Evolutionary conservation across 768 basidiomycete genomes (phyloP).

Genomic region (Epithele typhae): DNA sequence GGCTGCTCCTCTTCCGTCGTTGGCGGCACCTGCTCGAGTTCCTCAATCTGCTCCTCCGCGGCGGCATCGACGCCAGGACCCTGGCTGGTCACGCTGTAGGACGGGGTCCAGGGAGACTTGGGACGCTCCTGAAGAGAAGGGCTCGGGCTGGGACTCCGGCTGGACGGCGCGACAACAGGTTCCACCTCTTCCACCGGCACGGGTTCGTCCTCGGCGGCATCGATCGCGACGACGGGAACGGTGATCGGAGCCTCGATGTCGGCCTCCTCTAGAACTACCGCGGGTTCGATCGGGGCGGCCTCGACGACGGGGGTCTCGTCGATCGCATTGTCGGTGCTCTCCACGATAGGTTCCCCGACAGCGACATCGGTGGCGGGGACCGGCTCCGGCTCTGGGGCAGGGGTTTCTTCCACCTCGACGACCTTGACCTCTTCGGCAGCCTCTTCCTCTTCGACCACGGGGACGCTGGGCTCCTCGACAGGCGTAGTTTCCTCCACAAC

Average conservation of each 20-base stretch:
- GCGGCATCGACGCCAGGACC: conserved; percentile 27
- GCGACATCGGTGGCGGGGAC: neutral
- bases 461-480: too few relatives aligned
- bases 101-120: conserved; percentile 49
- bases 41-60: conserved; percentile 15
- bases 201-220: conserved; percentile 7
- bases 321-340: neutral
- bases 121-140: conserved; percentile 31
- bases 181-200: conserved; percentile 2
- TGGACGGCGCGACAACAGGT: neutral
- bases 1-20: conserved; percentile 3
- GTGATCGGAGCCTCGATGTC: neutral
- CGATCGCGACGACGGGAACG: conserved; percentile 7
- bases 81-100: conserved; percentile 47
- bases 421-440: neutral
- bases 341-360: neutral
- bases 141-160: conserved; percentile 9
- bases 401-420: neutral
- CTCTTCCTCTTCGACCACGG: neutral
- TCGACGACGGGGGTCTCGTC: neutral
- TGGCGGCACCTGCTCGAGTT: conserved; percentile 19
- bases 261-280: neutral
- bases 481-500: too few relatives aligned
- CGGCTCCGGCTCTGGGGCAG: neutral
- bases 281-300: neutral